Evolutionary conservation across 2,329 filamentous ascomycete species (phyloP).

Genomic region (Ophiostoma australiae): DNA sequence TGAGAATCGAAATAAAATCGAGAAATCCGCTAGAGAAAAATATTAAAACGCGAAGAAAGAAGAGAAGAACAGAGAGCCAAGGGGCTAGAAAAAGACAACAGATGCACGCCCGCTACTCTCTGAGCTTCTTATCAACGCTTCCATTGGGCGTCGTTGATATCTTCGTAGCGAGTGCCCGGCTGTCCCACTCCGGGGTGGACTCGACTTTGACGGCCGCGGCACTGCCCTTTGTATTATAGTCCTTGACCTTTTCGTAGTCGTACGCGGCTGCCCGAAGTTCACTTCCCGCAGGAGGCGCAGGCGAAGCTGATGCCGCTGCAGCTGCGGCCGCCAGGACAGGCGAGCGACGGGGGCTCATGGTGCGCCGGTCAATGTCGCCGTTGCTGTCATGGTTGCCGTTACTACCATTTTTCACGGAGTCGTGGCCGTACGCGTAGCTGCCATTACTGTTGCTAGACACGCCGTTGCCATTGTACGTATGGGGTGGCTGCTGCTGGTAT

Average conservation of each 20-base stretch:
- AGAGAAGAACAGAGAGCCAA: neutral
- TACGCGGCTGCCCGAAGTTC: constrained; percentile 58
- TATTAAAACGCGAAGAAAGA: neutral
- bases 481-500: constrained; percentile 10
- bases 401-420: neutral
- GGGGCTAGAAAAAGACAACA: neutral
- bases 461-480: constrained; percentile 18
- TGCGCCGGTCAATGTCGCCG: neutral
- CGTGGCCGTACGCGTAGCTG: neutral
- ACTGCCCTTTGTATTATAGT: constrained; percentile 42
- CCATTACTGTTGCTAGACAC: constrained; percentile 54
- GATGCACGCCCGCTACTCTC: neutral
- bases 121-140: neutral
- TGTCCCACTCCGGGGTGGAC: constrained; percentile 6
- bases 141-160: neutral
- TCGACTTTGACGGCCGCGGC: neutral
- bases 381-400: neutral
- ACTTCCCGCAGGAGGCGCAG: neutral
- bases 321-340: constrained; percentile 24
- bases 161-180: neutral
- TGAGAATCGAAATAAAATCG: neutral
- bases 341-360: neutral
- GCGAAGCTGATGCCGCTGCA: neutral
- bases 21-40: neutral
- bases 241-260: constrained; percentile 52